Conservation (phyloP, 2,329 filamentous ascomycete genomes). For the Nannizziopsis arthrosporioides region DNA sequence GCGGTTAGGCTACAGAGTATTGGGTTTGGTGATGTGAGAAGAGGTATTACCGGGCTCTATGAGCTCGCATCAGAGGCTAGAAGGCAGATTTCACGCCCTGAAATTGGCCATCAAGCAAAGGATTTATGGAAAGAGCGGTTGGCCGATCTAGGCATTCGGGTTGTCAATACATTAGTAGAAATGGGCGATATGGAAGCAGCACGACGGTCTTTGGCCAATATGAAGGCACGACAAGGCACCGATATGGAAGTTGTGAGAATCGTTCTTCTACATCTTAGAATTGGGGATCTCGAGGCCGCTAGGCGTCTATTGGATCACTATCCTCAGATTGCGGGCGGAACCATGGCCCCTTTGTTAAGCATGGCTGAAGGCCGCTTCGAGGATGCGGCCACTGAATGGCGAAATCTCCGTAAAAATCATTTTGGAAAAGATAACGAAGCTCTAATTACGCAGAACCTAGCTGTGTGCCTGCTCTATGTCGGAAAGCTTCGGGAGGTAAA, state of each 20-base stretch:
- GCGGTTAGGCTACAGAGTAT: slow-evolving; percentile 74
- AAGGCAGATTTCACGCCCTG: slow-evolving; percentile 43
- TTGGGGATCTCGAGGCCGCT: slow-evolving; percentile 65
- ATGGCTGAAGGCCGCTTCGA: slow-evolving; percentile 69
- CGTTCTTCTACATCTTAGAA: slow-evolving; percentile 60
- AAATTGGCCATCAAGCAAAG: slow-evolving; percentile 43
- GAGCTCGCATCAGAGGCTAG: slow-evolving; percentile 73
- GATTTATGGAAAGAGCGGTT: slow-evolving; percentile 61
- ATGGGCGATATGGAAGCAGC: slow-evolving; percentile 83
- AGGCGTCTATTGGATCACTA: slow-evolving; percentile 39
- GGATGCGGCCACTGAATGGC: slow-evolving; percentile 53
- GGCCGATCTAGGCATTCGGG: slow-evolving; percentile 58
- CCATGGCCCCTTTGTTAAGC: slow-evolving; percentile 51
- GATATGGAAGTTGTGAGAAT: slow-evolving; percentile 30
- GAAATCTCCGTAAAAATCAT: slow-evolving; percentile 38
- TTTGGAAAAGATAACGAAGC: slow-evolving; percentile 43
- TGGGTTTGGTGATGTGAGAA: slow-evolving; percentile 70
- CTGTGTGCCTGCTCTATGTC: slow-evolving; percentile 72
- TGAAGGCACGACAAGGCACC: slow-evolving; percentile 33
- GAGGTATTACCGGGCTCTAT: slow-evolving; percentile 82
- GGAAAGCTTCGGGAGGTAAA: slow-evolving; percentile 61
- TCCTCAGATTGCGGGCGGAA: slow-evolving; percentile 19
- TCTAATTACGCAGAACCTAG: slow-evolving; percentile 69
- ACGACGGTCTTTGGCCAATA: slow-evolving; percentile 54
- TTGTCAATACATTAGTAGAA: slow-evolving; percentile 42